These are phyloP conservation scores for Cubamyces lactineus DNA, from an alignment of 768 basidiomycete species.

Conservation along the genomic window DNA sequence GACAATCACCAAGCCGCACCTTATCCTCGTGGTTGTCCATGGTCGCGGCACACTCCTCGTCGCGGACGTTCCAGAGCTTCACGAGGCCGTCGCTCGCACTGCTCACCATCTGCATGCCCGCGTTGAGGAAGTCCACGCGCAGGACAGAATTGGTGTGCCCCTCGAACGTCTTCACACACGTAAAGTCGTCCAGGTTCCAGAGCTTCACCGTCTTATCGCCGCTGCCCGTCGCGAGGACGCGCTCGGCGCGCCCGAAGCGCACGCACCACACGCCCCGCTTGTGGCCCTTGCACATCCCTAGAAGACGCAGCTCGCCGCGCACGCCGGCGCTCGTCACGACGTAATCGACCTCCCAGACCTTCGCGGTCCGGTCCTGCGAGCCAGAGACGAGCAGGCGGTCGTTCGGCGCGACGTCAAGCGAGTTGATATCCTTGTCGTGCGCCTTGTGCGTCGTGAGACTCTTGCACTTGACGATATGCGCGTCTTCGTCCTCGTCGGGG, in stretches of 20 bases:
- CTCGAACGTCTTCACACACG: slow-evolving; percentile 95
- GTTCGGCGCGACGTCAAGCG: slow-evolving; percentile 90
- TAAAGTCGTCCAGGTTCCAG: slow-evolving; percentile 93
- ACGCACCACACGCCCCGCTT: slow-evolving; percentile 97
- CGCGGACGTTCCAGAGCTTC: slow-evolving; percentile 91
- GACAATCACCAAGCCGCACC: slow-evolving; percentile 47
- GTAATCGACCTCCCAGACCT: slow-evolving; percentile 81
- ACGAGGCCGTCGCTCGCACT: slow-evolving; percentile 93
- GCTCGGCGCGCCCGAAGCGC: slow-evolving; percentile 81
- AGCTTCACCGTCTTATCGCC: slow-evolving; percentile 94
- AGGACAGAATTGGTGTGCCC: slow-evolving; percentile 98
- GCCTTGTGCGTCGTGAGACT: slow-evolving; percentile 87
- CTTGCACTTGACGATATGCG: slow-evolving; percentile 54
- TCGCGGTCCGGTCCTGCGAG: slow-evolving; percentile 94
- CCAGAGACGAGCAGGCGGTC: slow-evolving; percentile 89
- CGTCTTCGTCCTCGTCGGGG: slow-evolving; percentile 16
- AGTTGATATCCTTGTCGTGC: slow-evolving; percentile 99
- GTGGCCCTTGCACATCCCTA: slow-evolving; percentile 94
- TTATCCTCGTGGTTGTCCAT: slow-evolving; percentile 99
- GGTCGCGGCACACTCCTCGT: slow-evolving; percentile 86
- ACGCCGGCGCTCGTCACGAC: slow-evolving; percentile 38
- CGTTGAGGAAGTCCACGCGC: slow-evolving; percentile 86
- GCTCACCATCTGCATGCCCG: slow-evolving; percentile 85
- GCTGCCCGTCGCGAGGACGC: slow-evolving; percentile 89
- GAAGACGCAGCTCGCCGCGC: slow-evolving; percentile 69